Conservation (phyloP, 306 rosid genomes). For the Sechiopsis laciniata region DNA sequence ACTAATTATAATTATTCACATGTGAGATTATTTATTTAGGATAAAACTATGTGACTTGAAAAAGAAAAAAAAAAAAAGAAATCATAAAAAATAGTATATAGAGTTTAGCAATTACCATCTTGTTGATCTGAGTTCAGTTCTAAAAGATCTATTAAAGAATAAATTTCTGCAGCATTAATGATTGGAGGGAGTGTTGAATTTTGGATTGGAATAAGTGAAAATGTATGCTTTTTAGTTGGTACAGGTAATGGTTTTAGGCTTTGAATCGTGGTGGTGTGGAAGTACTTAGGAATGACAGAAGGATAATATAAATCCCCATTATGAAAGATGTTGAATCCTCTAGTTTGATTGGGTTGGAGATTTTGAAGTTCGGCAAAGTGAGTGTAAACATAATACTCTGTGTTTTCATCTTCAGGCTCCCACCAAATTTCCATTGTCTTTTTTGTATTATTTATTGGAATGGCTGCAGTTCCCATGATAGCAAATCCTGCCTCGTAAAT, state of each 20-base stretch:
- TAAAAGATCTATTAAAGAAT: slow-evolving; percentile 25
- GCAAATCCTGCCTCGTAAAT: no score
- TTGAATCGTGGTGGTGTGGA: slow-evolving; percentile 19
- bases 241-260: neutral
- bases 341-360: slow-evolving; percentile 28
- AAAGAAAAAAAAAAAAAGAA: no score
- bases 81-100: neutral
- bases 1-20: no score
- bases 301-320: slow-evolving; percentile 27
- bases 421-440: slow-evolving; percentile 20
- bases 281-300: slow-evolving; percentile 27
- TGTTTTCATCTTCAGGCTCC: slow-evolving; percentile 8
- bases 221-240: slow-evolving; percentile 7
- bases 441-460: slow-evolving; percentile 10
- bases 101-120: slow-evolving; percentile 32
- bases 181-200: slow-evolving; percentile 50
- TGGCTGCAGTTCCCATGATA: slow-evolving; percentile 36
- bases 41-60: no score
- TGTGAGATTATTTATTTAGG: no score
- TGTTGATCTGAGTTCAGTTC: slow-evolving; percentile 32
- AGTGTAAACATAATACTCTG: slow-evolving; percentile 32
- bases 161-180: slow-evolving; percentile 50
- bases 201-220: slow-evolving; percentile 27
- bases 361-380: slow-evolving; percentile 45
- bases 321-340: slow-evolving; percentile 37